Evolutionary conservation across 2,329 filamentous ascomycete genomes (phyloP).

Genomic region (Ophiostoma fasciatum): DNA sequence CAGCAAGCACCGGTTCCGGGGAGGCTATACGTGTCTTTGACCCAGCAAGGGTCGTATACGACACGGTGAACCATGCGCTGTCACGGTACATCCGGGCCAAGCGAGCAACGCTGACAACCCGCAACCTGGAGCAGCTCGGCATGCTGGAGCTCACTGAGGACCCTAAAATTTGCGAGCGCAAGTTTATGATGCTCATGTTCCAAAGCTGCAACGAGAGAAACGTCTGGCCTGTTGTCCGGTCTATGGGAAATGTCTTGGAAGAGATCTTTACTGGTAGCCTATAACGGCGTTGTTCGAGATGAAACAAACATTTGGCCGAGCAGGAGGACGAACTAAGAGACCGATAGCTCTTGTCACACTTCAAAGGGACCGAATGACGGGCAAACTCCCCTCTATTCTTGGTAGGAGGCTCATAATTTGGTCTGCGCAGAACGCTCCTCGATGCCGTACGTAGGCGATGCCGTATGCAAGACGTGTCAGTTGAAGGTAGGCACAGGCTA

Average conservation of each 20-base stretch:
- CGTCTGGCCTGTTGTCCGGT: constrained; percentile 2
- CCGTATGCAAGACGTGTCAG: too few species aligned
- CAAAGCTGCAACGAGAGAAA: constrained; percentile 5
- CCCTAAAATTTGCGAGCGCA: constrained; percentile 3
- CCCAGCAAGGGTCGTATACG: constrained; percentile 1
- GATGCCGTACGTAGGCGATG: too few species aligned
- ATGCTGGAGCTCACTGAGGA: constrained; percentile 6
- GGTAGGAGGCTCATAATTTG: too few species aligned
- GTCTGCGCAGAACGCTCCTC: too few species aligned
- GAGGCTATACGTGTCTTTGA: constrained; percentile 1
- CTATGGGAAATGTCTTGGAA: constrained; percentile 1
- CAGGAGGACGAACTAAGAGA: too few species aligned
- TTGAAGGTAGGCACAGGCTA: too few species aligned
- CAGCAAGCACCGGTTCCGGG: too few species aligned
- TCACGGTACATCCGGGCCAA: background rate
- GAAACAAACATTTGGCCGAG: too few species aligned
- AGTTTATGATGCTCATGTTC: constrained; percentile 7
- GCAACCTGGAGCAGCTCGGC: constrained; percentile 2
- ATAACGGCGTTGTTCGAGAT: too few species aligned
- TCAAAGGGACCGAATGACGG: too few species aligned
- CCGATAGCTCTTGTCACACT: too few species aligned
- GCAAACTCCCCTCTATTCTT: too few species aligned
- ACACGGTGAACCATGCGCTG: constrained; percentile 1
- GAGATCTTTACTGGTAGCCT: constrained; percentile 1
- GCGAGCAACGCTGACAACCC: background rate